Evolutionary conservation across 108 stramenopile species (phyloP).

Genomic region (Hondaea fermentalgiana): DNA sequence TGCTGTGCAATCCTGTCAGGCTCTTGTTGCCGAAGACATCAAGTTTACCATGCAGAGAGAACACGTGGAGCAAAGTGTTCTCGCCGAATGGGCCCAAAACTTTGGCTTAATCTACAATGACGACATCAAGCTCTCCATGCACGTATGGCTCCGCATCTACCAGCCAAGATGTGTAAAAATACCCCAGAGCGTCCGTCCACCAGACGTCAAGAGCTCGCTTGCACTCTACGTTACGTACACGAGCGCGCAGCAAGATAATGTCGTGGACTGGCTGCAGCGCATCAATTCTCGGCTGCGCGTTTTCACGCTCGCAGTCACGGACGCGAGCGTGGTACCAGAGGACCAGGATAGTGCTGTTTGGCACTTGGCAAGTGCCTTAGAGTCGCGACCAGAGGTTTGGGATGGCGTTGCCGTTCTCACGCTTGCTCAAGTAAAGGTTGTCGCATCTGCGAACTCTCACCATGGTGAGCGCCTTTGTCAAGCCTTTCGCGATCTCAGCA

Average conservation of each 20-base stretch:
- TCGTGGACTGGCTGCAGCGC: neutral
- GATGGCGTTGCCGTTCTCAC: neutral
- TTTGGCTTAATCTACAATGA: neutral
- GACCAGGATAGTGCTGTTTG: neutral
- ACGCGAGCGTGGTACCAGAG: neutral
- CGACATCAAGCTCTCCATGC: neutral
- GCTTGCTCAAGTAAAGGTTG: neutral
- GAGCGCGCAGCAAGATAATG: neutral
- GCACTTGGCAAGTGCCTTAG: neutral
- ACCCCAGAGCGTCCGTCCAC: too few relatives aligned
- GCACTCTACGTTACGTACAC: neutral
- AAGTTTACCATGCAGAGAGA: neutral
- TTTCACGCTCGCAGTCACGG: neutral
- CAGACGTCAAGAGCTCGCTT: neutral
- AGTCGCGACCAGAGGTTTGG: neutral
- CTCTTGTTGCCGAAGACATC: neutral
- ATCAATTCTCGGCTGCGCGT: neutral
- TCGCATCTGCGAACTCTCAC: neutral
- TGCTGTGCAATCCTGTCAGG: neutral
- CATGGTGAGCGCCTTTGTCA: neutral
- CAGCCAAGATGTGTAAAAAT: too few relatives aligned
- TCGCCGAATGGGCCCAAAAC: neutral
- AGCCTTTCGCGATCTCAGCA: neutral
- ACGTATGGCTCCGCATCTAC: neutral
- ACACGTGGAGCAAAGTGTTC: neutral